Conservation (phyloP, 1,284 basidiomycete species). For the Puccinia hordei region DNA sequence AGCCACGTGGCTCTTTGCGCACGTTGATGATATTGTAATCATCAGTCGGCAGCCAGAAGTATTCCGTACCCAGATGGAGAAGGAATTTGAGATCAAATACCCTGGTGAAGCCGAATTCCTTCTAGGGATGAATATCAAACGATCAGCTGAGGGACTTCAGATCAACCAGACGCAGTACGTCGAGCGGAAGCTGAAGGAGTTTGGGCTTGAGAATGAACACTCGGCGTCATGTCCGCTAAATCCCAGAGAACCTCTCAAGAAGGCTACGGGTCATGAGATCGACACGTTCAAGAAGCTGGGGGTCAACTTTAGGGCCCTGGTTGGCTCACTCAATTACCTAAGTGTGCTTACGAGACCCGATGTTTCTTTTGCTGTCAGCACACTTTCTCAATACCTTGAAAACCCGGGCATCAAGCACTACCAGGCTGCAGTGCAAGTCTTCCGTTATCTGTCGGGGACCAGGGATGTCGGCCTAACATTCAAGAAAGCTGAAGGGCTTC, state of each 20-base stretch:
- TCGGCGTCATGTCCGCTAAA: background rate
- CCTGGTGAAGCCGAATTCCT: background rate
- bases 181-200: background rate
- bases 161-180: background rate
- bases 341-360: background rate
- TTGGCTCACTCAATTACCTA: conserved; percentile 1
- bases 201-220: background rate
- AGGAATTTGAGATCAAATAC: conserved; percentile 4
- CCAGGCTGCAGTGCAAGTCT: background rate
- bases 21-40: conserved; percentile 17
- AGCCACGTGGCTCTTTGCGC: background rate
- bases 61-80: background rate
- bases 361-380: background rate
- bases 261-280: background rate
- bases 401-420: background rate
- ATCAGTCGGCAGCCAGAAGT: background rate
- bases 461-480: background rate
- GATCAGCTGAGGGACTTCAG: background rate
- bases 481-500: background rate
- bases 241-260: conserved; percentile 71
- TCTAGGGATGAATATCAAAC: background rate
- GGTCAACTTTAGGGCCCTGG: background rate
- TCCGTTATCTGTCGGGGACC: background rate
- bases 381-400: background rate
- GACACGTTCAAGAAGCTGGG: background rate